phyloP scores from a whole-genome alignment of 257 asterid species.

The Hygrophila difformis region DNA sequence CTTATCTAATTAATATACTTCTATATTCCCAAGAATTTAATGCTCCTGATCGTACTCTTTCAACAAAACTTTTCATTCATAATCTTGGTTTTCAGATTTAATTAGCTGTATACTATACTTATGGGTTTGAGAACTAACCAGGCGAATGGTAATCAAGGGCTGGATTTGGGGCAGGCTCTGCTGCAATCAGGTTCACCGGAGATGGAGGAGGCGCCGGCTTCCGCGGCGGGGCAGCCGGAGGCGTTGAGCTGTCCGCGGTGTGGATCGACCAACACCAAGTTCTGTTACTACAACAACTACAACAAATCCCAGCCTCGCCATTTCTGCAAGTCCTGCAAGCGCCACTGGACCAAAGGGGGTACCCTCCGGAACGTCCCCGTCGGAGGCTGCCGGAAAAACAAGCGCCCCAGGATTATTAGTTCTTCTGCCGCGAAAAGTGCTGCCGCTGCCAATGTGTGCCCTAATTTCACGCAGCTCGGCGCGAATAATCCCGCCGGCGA shows the following conservation, averaged over 20 bases:
- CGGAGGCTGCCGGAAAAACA: slow-evolving; percentile 24
- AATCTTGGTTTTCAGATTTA: too few species aligned
- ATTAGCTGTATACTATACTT: not conserved
- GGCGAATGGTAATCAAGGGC: slow-evolving; percentile 13
- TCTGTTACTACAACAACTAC: slow-evolving; percentile 24
- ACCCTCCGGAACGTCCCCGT: slow-evolving; percentile 22
- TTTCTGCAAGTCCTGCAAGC: slow-evolving; percentile 23
- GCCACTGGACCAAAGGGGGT: slow-evolving; percentile 31
- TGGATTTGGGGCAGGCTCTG: slow-evolving; percentile 16
- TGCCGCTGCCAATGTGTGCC: not conserved
- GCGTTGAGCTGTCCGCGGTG: slow-evolving; percentile 24
- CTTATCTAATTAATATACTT: not conserved
- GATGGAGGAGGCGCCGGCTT: slow-evolving; percentile 18
- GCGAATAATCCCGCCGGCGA: not conserved
- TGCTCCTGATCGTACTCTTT: slow-evolving; percentile 9
- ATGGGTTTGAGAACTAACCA: slow-evolving; percentile 30
- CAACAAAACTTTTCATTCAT: too few species aligned
- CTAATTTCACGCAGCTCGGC: too few species aligned
- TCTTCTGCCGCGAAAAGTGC: not conserved
- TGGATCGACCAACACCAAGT: slow-evolving; percentile 20
- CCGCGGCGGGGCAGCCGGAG: slow-evolving; percentile 7
- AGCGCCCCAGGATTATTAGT: slow-evolving; percentile 9
- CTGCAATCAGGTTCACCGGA: slow-evolving; percentile 12
- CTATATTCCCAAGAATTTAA: slow-evolving; percentile 12
- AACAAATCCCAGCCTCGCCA: slow-evolving; percentile 30